Percentiles rank a stretch among this genome's conserved stretches.
Evolutionary conservation across 179 eudicot genomes (phyloP).

Genomic region (Silene noctiflora): DNA sequence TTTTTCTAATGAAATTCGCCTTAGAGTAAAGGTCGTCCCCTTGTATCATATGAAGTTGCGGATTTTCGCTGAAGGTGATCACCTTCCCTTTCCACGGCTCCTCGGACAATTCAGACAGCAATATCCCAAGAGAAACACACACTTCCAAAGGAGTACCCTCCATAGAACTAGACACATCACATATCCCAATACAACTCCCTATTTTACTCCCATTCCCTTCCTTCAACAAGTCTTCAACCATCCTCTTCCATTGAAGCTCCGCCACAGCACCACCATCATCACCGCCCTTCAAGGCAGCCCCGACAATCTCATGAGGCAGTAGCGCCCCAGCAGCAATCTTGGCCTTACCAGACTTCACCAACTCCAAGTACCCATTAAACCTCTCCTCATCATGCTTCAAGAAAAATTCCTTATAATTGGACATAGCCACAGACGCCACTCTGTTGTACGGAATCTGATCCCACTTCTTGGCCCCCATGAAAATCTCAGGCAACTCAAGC

Average conservation of each 20-base stretch:
- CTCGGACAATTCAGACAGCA: constrained; percentile 49
- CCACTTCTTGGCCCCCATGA: constrained; percentile 44
- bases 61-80: constrained; percentile 47
- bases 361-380: constrained; percentile 33
- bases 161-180: constrained; percentile 61
- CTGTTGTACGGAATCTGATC: constrained; percentile 35
- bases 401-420: constrained; percentile 32
- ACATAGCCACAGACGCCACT: constrained; percentile 63
- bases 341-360: constrained; percentile 38
- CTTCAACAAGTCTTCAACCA: constrained; percentile 46
- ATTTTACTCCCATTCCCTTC: constrained; percentile 33
- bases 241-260: constrained; percentile 57
- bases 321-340: constrained; percentile 55
- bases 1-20: constrained; percentile 26
- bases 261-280: constrained; percentile 36
- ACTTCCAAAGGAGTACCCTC: constrained; percentile 49
- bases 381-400: constrained; percentile 36
- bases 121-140: constrained; percentile 42
- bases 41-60: constrained; percentile 35
- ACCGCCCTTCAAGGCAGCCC: constrained; percentile 20
- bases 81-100: constrained; percentile 63
- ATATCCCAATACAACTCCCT: constrained; percentile 42
- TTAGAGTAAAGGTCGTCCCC: constrained; percentile 36
- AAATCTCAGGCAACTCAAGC: constrained; percentile 52
- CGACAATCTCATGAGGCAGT: constrained; percentile 51